phyloP scores from a whole-genome alignment of 495 filamentous ascomycete species.

The Neurospora africana region DNA sequence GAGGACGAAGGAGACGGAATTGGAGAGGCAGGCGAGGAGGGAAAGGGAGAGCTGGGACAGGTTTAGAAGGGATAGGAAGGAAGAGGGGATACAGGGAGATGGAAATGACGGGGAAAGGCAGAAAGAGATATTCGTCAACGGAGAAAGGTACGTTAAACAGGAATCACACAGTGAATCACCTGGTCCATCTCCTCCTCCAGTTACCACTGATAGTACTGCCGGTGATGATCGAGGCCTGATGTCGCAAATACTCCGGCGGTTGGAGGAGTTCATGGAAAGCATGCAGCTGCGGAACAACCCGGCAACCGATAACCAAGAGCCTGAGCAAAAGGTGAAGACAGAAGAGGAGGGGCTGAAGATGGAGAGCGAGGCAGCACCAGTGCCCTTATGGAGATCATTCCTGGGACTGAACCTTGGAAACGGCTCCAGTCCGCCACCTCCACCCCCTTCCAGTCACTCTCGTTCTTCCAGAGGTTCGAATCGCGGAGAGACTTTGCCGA shows the following conservation, averaged over 20 bases:
- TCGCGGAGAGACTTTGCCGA: neutral
- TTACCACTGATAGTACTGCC: neutral
- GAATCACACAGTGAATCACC: neutral
- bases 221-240: neutral
- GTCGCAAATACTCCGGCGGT: neutral
- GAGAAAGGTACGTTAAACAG: neutral
- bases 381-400: neutral
- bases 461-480: neutral
- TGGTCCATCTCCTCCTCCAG: neutral
- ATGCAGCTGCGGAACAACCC: neutral
- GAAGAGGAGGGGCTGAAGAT: neutral
- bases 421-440: neutral
- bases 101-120: neutral
- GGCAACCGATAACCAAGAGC: too few species aligned
- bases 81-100: neutral
- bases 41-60: neutral
- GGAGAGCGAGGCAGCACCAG: neutral
- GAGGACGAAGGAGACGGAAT: neutral
- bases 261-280: neutral
- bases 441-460: neutral
- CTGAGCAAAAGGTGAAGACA: neutral
- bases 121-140: neutral
- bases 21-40: neutral
- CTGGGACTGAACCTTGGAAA: neutral
- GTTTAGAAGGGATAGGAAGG: neutral